Evolutionary conservation across 148 eudicot genomes (phyloP).

Genomic region (Diospyros kaki): DNA sequence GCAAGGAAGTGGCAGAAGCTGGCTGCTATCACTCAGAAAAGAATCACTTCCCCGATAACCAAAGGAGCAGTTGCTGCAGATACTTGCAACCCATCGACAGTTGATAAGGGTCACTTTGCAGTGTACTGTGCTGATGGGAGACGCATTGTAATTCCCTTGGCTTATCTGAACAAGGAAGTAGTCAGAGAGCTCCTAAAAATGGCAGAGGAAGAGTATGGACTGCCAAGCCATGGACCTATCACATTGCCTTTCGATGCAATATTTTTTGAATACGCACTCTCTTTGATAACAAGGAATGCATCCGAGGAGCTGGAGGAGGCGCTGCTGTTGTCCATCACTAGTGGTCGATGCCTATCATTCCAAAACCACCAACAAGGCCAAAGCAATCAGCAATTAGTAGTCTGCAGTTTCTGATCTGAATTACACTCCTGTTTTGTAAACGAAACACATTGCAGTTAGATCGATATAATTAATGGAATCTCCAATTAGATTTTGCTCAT

Average conservation of each 20-base stretch:
- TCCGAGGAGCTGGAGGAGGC: slow-evolving; percentile 24
- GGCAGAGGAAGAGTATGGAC: slow-evolving; percentile 53
- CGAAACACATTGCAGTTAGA: background rate
- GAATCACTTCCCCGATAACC: slow-evolving; percentile 18
- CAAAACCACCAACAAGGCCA: background rate
- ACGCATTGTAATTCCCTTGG: slow-evolving; percentile 30
- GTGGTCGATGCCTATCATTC: slow-evolving; percentile 2
- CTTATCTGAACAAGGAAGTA: slow-evolving; percentile 24
- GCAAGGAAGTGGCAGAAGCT: slow-evolving; percentile 36
- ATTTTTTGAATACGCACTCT: slow-evolving; percentile 31
- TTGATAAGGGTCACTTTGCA: slow-evolving; percentile 32
- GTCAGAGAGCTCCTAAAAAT: slow-evolving; percentile 33
- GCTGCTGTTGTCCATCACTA: slow-evolving; percentile 19
- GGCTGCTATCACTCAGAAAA: slow-evolving; percentile 26
- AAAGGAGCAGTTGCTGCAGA: background rate
- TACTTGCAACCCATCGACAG: background rate
- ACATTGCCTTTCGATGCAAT: slow-evolving; percentile 37
- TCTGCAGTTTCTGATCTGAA: slow-evolving; percentile 8
- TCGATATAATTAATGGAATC: background rate
- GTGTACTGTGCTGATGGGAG: slow-evolving; percentile 27
- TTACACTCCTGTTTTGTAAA: background rate
- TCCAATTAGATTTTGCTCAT: background rate
- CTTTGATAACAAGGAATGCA: slow-evolving; percentile 24
- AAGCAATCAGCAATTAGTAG: slow-evolving; percentile 30
- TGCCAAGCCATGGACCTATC: slow-evolving; percentile 36